These are phyloP conservation scores for Miscanthus lutarioriparius DNA, from an alignment of 176 grass and related monocot species.

Conservation along the genomic window DNA sequence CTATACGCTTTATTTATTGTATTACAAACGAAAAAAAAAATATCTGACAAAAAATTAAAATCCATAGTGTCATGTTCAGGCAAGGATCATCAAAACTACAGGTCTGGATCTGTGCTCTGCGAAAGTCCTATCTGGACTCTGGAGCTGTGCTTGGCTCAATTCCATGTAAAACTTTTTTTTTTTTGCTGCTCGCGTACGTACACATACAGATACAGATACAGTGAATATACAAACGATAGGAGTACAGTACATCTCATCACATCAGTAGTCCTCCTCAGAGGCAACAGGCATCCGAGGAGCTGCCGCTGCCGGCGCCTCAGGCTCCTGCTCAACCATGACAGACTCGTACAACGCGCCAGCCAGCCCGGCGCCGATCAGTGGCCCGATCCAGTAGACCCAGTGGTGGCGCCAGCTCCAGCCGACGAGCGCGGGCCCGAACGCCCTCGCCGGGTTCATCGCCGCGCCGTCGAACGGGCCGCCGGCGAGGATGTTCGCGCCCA, in stretches of 20 bases:
- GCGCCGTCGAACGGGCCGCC: slow-evolving; percentile 85
- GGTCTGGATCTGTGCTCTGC: too few relatives aligned
- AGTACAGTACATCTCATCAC: not conserved
- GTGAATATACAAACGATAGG: not conserved
- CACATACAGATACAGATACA: not conserved
- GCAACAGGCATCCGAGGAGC: not conserved
- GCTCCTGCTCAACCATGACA: slow-evolving; percentile 51
- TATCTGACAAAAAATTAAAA: too few relatives aligned
- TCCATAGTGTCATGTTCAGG: too few relatives aligned
- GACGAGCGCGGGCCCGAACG: slow-evolving; percentile 79
- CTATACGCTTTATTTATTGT: too few relatives aligned
- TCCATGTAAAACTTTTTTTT: too few relatives aligned
- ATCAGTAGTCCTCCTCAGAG: slow-evolving; percentile 50
- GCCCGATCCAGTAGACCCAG: slow-evolving; percentile 89
- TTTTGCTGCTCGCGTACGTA: too few relatives aligned
- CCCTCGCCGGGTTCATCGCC: slow-evolving; percentile 80
- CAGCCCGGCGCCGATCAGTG: slow-evolving; percentile 63
- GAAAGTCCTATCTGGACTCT: too few relatives aligned
- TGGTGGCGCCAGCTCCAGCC: slow-evolving; percentile 83
- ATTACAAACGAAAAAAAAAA: too few relatives aligned
- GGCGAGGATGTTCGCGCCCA: slow-evolving; percentile 74
- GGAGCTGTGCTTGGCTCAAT: too few relatives aligned
- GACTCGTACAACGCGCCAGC: slow-evolving; percentile 65
- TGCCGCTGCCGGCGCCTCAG: slow-evolving; percentile 17
- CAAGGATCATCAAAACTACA: too few relatives aligned